Conservation (phyloP, 345 rosid genomes). For the Populus pruinosa region DNA sequence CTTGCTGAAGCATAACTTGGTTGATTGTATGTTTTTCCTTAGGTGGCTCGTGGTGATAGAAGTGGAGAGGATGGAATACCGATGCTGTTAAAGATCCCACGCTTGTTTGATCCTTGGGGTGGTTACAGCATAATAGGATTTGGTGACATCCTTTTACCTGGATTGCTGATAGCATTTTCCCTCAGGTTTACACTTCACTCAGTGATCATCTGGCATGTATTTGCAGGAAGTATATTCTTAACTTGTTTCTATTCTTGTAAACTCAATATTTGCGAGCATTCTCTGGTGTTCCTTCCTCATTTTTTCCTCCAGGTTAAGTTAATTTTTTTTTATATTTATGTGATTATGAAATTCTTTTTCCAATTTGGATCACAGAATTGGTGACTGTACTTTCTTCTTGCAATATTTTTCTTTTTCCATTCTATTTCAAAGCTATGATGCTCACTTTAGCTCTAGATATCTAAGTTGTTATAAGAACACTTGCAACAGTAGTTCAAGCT, state of each 20-base stretch:
- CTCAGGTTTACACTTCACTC: conserved; percentile 55
- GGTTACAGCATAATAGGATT: conserved; percentile 98
- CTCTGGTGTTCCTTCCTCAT: not conserved
- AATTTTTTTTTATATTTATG: not conserved
- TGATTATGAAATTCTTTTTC: not conserved
- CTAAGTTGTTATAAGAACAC: not conserved
- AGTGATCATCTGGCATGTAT: not conserved
- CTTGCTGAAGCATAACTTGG: conserved; percentile 8
- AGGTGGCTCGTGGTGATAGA: conserved; percentile 97
- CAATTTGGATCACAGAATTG: not conserved
- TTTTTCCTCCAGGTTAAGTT: not conserved
- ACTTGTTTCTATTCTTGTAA: not conserved
- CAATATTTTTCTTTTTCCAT: not conserved
- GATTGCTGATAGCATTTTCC: conserved; percentile 81
- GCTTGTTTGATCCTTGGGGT: conserved; percentile 99
- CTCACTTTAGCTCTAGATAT: not conserved
- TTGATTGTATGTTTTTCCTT: conserved; percentile 15
- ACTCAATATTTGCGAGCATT: not conserved
- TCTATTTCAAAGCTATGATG: not conserved
- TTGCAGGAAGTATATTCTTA: not conserved
- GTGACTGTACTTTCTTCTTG: not conserved
- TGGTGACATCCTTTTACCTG: conserved; percentile 97
- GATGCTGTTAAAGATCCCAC: conserved; percentile 92
- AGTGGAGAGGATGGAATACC: conserved; percentile 99
- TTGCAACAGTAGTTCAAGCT: not conserved